Percentiles rank a stretch among this genome's conserved stretches.
These are phyloP conservation scores for Calonectria fujianensis DNA, from an alignment of 2,329 filamentous ascomycete genomes.

Conservation along the genomic window DNA sequence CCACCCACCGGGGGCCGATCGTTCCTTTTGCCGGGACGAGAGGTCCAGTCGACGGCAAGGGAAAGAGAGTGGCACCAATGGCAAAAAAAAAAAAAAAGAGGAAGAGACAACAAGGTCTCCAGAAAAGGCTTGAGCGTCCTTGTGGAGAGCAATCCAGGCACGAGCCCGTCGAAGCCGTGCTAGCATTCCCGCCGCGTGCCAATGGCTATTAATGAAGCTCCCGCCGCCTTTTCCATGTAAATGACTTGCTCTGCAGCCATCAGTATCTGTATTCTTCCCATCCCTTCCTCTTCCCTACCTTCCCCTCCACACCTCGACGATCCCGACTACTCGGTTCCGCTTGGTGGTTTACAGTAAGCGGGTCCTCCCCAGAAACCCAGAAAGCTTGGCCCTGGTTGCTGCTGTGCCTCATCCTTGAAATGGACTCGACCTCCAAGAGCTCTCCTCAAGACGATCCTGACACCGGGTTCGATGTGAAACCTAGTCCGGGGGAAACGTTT, in stretches of 20 bases:
- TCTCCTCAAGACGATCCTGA: conserved; percentile 50
- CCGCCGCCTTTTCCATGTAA: conserved; percentile 13
- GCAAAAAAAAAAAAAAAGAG: not conserved
- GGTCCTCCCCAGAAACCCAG: conserved; percentile 10
- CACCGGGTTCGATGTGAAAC: conserved; percentile 42
- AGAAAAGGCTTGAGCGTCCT: conserved; percentile 19
- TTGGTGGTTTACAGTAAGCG: conserved; percentile 13
- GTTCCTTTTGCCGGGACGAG: conserved; percentile 11
- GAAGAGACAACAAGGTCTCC: not conserved
- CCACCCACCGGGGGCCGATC: conserved; percentile 16
- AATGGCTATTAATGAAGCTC: conserved; percentile 20
- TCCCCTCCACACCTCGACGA: not conserved
- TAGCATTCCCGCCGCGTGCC: not conserved
- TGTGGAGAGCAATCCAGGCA: not conserved
- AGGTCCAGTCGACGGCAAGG: conserved; percentile 5
- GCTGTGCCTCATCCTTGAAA: conserved; percentile 33
- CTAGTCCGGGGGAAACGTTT: not conserved
- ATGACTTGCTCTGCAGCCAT: conserved; percentile 10
- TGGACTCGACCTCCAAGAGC: conserved; percentile 48
- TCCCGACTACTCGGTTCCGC: conserved; percentile 15
- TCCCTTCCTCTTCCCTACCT: not conserved
- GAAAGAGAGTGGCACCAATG: not conserved
- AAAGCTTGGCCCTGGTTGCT: conserved; percentile 24
- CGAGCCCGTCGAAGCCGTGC: conserved; percentile 14
- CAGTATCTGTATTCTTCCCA: not conserved